Evolutionary conservation across 2,329 filamentous ascomycete genomes (phyloP), one percentile per base, ranked within the genome.

Genomic region (Fusarium acutatum): DNA sequence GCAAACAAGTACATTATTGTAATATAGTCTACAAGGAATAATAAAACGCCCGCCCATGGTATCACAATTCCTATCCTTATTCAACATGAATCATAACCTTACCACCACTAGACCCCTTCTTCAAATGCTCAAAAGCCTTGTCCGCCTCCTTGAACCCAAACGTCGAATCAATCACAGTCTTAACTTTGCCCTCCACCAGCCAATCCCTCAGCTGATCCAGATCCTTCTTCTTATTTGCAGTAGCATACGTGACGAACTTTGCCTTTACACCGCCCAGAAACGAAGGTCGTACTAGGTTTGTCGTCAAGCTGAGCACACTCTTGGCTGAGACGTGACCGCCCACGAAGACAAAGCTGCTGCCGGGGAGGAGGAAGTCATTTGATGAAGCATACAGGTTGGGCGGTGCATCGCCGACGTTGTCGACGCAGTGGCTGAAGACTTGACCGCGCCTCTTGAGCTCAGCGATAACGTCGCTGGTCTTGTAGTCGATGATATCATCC

Each of bases 401-500:
- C 1, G 87, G 86, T 1, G 82, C 75, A 41, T 78, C 77, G n/a
- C 88, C 87, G 13, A 92, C 86, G 75, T 90, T 90, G 78, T 92
- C 90, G n/a, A 92, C 83, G 4, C 88, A 82, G 40, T 87, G 82
- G 60, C 84, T 82, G 72, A 86, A 91, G 9, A 86, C 80, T 11
- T 82, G 81, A 0, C 87, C 87, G 22, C 83, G 84, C 3, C 82
- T 79, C 67, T 83, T 83, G 1, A 92, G 81, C 10, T 80, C 78
- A 13, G 82, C 80, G 3, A 87, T 73, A 3, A 91, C 80, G 75
- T 91, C 81, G 30, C 80, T 78, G 0, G 81, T 82, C 49, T 85
- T 88, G 79, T 93, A 92, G 77, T 92, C 89, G 58, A 92, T 84
- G 43, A 92, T 86, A 57, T 90, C 87, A 73, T 93, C 91, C 9